A percentile compares a stretch with the other conserved stretches of the same genome.
phyloP scores from a whole-genome alignment of 2,329 filamentous ascomycete genomes.

The Penicillium nordicum region DNA sequence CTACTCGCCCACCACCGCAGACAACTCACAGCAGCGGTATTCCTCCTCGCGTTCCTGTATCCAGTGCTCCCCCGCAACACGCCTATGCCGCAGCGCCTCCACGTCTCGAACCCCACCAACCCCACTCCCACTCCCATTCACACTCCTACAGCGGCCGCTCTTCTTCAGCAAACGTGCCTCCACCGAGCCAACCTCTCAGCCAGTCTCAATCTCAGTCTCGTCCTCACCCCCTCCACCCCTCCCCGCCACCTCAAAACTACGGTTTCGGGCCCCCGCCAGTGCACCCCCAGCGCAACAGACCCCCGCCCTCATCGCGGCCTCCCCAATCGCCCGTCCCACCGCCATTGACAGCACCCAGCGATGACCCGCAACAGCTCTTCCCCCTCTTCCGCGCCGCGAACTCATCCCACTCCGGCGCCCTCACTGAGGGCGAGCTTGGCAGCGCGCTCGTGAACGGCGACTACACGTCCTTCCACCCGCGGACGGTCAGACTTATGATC shows the following conservation, averaged over 20 bases:
- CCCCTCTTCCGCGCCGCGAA: slow-evolving; percentile 89
- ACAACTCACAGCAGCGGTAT: slow-evolving; percentile 20
- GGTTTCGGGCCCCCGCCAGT: slow-evolving; percentile 50
- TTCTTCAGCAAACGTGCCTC: slow-evolving; percentile 14
- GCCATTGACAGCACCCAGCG: slow-evolving; percentile 47
- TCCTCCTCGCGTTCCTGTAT: slow-evolving; percentile 28
- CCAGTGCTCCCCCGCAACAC: slow-evolving; percentile 21
- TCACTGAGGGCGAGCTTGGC: slow-evolving; percentile 82
- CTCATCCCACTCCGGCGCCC: slow-evolving; percentile 68
- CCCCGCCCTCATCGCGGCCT: slow-evolving; percentile 58
- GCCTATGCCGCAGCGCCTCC: slow-evolving; percentile 17
- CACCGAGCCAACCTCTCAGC: slow-evolving; percentile 15
- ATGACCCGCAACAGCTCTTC: slow-evolving; percentile 62
- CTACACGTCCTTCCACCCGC: slow-evolving; percentile 87
- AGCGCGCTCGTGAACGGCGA: slow-evolving; percentile 94
- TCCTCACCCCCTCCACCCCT: slow-evolving; percentile 40
- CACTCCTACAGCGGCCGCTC: slow-evolving; percentile 22
- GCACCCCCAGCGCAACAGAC: slow-evolving; percentile 53
- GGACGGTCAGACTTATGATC: slow-evolving; percentile 98
- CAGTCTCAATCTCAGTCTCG: slow-evolving; percentile 46
- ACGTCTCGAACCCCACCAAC: slow-evolving; percentile 16
- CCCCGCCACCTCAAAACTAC: slow-evolving; percentile 47
- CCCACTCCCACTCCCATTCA: slow-evolving; percentile 7
- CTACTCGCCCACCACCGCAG: slow-evolving; percentile 25
- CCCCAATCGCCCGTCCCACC: slow-evolving; percentile 62